phyloP scores from a whole-genome alignment of 331 rosid genomes.

The Acacia concinna region DNA sequence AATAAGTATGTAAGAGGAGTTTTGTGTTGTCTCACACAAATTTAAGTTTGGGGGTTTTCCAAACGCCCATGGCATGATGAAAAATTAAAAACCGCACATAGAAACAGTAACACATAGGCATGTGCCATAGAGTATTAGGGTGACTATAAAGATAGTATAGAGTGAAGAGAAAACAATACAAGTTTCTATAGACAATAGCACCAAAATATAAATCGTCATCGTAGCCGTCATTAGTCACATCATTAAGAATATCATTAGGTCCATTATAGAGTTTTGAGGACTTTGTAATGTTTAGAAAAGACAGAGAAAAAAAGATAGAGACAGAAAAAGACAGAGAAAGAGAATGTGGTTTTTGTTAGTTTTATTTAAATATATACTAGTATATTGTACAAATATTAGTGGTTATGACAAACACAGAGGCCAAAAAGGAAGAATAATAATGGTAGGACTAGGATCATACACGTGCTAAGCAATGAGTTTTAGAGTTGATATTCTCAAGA shows the following conservation, averaged over 20 bases:
- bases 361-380: not conserved
- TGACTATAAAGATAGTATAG: not conserved
- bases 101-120: constrained; percentile 41
- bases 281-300: constrained; percentile 24
- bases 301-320: not conserved
- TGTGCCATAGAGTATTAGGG: constrained; percentile 27
- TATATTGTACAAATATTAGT: constrained; percentile 1
- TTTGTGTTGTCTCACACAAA: too few relatives aligned
- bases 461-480: constrained; percentile 84
- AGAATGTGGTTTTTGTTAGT: not conserved
- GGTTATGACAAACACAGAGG: constrained; percentile 46
- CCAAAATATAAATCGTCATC: constrained; percentile 20
- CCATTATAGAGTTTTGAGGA: constrained; percentile 26
- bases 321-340: not conserved
- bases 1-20: too few relatives aligned
- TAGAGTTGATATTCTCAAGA: constrained; percentile 57
- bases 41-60: too few relatives aligned
- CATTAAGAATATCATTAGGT: constrained; percentile 64
- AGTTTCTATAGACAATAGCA: not conserved
- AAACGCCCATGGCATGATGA: too few relatives aligned
- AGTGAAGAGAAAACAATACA: constrained; percentile 33
- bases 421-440: constrained; percentile 56
- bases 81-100: constrained; percentile 40
- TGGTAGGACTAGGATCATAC: constrained; percentile 28
- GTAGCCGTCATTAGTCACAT: constrained; percentile 52